phyloP scores from a whole-genome alignment of 495 filamentous ascomycete species.

The Hypoxylon intermedium region DNA sequence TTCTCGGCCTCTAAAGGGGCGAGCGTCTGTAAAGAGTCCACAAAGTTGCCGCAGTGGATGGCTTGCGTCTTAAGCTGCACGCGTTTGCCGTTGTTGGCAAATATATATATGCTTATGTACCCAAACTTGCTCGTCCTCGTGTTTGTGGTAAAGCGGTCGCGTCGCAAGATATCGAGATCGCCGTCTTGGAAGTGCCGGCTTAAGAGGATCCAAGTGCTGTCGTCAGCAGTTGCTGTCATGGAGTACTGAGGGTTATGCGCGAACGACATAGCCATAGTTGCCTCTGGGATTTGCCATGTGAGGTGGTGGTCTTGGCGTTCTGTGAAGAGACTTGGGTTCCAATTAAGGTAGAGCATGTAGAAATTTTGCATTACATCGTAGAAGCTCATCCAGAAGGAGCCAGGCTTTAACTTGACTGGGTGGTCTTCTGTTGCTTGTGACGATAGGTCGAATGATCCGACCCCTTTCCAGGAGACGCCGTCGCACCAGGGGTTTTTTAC shows the following conservation, averaged over 20 bases:
- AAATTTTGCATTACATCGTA: constrained; percentile 87
- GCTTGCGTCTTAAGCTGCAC: constrained; percentile 74
- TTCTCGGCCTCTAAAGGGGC: constrained; percentile 72
- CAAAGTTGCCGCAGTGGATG: constrained; percentile 75
- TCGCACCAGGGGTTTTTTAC: constrained; percentile 98
- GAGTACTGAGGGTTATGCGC: constrained; percentile 84
- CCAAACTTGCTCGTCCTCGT: constrained; percentile 61
- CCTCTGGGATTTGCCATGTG: constrained; percentile 75
- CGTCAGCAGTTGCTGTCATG: constrained; percentile 62
- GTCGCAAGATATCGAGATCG: constrained; percentile 52
- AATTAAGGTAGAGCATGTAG: constrained; percentile 94
- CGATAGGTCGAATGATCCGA: constrained; percentile 33
- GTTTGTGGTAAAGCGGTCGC: constrained; percentile 35
- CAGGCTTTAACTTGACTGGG: constrained; percentile 55
- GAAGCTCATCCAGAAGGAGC: constrained; percentile 90
- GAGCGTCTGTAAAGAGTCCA: constrained; percentile 92
- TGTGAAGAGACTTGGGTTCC: constrained; percentile 87
- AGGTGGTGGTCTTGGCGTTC: constrained; percentile 89
- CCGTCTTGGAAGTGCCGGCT: constrained; percentile 76
- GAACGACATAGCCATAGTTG: constrained; percentile 68
- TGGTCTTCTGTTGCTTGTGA: constrained; percentile 29
- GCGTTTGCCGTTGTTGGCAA: constrained; percentile 71
- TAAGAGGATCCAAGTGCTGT: constrained; percentile 81
- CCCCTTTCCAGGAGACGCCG: constrained; percentile 68
- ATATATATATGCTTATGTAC: constrained; percentile 88